A percentile compares a stretch with the other conserved stretches of the same genome.
These are phyloP conservation scores for Ophiostoma ulmi DNA, from an alignment of 2,329 filamentous ascomycete genomes.

Conservation along the genomic window DNA sequence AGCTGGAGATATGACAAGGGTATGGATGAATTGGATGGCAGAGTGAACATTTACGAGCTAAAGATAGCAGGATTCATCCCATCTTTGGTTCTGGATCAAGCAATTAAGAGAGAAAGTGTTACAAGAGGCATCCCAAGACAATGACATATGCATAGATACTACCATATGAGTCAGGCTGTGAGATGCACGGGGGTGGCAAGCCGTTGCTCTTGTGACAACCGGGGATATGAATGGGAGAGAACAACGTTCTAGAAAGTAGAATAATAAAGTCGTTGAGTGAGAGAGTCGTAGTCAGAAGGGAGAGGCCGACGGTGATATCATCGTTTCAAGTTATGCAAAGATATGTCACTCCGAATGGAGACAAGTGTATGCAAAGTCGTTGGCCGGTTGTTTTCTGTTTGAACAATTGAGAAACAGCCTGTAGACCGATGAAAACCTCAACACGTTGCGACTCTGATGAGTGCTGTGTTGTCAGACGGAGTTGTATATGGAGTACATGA, in stretches of 20 bases:
- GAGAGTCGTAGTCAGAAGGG: neutral
- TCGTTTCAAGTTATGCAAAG: neutral
- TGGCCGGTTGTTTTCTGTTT: neutral
- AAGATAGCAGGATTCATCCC: neutral
- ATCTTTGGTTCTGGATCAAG: neutral
- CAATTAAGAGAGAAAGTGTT: neutral
- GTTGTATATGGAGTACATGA: neutral
- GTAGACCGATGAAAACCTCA: neutral
- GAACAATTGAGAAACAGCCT: neutral
- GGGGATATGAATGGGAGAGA: neutral
- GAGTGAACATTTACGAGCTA: neutral
- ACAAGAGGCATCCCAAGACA: neutral
- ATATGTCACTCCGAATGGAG: neutral
- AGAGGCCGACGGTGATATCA: neutral
- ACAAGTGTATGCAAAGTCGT: too few species aligned
- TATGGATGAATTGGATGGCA: neutral
- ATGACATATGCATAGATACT: neutral
- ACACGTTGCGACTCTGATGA: neutral
- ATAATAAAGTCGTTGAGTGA: neutral
- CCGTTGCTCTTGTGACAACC: neutral
- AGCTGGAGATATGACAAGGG: neutral
- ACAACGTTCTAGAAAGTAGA: neutral
- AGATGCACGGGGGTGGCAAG: slow-evolving; percentile 17
- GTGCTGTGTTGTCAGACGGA: neutral
- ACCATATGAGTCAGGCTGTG: neutral